Conservation (phyloP, 2,329 filamentous ascomycete genomes). For the Ascochyta fabae region DNA sequence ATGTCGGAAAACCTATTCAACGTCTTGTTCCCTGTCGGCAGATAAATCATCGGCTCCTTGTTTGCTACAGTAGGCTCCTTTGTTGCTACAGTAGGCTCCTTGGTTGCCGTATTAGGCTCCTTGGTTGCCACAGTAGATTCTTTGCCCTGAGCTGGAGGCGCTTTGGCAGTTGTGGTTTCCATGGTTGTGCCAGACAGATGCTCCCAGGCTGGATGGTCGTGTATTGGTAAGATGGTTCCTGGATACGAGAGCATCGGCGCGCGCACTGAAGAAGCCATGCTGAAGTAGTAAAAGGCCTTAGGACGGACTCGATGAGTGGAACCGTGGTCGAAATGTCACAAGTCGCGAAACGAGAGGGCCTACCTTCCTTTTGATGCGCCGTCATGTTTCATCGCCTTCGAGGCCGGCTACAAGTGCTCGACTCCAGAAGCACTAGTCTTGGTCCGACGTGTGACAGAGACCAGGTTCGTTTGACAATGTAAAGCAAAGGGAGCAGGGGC, state of each 20-base stretch:
- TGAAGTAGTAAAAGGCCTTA: background rate
- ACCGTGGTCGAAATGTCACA: slow-evolving; percentile 6
- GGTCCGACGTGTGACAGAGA: slow-evolving; percentile 12
- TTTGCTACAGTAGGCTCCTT: background rate
- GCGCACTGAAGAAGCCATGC: slow-evolving; percentile 9
- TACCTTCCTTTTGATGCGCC: slow-evolving; percentile 12
- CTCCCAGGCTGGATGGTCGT: slow-evolving; percentile 12
- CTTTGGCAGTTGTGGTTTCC: slow-evolving; percentile 5
- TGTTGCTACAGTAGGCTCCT: background rate
- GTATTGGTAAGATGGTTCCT: slow-evolving; percentile 7
- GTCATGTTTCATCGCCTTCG: slow-evolving; percentile 12
- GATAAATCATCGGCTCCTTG: slow-evolving; percentile 2
- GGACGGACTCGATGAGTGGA: slow-evolving; percentile 7
- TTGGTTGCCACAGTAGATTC: background rate
- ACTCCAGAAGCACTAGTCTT: slow-evolving; percentile 8
- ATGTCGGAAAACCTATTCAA: slow-evolving; percentile 14
- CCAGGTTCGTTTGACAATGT: slow-evolving; percentile 9
- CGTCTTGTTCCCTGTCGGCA: slow-evolving; percentile 4
- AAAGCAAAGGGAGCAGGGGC: slow-evolving; percentile 6
- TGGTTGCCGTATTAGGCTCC: background rate
- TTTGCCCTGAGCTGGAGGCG: slow-evolving; percentile 3
- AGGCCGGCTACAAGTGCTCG: slow-evolving; percentile 2
- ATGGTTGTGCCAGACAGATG: slow-evolving; percentile 10
- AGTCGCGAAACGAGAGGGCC: slow-evolving; percentile 5
- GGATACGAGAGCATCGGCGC: slow-evolving; percentile 14